phyloP scores from a whole-genome alignment of 495 filamentous ascomycete species.

The Xylona heveae region DNA sequence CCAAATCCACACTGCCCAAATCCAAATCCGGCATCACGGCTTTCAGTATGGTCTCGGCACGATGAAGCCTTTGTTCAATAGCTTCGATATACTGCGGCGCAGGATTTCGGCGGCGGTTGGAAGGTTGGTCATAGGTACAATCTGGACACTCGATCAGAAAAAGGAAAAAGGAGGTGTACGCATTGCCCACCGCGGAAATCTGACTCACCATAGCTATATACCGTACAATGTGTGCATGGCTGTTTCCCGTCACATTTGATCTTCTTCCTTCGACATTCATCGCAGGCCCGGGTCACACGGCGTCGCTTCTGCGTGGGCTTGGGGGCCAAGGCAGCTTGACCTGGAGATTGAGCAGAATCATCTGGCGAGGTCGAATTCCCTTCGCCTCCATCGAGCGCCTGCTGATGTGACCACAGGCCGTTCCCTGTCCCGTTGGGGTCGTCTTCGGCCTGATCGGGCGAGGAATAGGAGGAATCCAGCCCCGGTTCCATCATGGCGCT shows the following conservation, averaged over 20 bases:
- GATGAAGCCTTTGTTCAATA: constrained; percentile 62
- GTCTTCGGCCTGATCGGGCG: no score
- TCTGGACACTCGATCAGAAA: constrained; percentile 27
- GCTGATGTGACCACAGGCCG: no score
- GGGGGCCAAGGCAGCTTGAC: constrained; percentile 2
- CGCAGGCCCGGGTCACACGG: constrained; percentile 78
- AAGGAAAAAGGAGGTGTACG: neutral
- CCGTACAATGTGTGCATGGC: constrained; percentile 92
- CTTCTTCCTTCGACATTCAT: constrained; percentile 93
- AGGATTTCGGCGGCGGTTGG: constrained; percentile 84
- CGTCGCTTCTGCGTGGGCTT: constrained; percentile 64
- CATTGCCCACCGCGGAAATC: constrained; percentile 3
- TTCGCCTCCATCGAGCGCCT: no score
- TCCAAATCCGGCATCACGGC: constrained; percentile 72
- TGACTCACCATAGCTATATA: constrained; percentile 86
- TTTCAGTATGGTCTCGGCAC: constrained; percentile 60
- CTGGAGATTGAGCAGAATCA: no score
- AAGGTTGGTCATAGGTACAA: constrained; percentile 95
- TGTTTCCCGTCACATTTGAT: constrained; percentile 98
- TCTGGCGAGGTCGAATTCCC: no score
- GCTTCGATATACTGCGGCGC: constrained; percentile 90
- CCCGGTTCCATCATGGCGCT: no score
- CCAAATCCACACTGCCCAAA: constrained; percentile 61
- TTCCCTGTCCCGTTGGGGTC: no score
- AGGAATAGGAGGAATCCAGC: no score